These are phyloP conservation scores for Podila epicladia DNA, from an alignment of 192 early-diverging fungal species.

Conservation along the genomic window DNA sequence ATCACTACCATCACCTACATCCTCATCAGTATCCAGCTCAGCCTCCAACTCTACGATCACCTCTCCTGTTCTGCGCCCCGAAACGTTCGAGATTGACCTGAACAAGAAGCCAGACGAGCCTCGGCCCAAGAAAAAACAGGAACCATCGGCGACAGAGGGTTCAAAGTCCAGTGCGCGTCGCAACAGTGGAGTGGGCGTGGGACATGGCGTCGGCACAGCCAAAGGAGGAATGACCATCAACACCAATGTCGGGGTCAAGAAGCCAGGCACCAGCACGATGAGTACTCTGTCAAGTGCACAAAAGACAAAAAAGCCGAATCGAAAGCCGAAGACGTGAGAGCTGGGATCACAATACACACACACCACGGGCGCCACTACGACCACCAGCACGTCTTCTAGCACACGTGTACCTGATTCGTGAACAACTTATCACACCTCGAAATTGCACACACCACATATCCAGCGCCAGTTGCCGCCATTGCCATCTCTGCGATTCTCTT, in stretches of 20 bases:
- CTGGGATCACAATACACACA: too few species aligned
- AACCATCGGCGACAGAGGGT: neutral
- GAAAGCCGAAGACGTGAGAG: slow-evolving; percentile 6
- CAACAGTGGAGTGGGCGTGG: neutral
- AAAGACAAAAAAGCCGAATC: slow-evolving; percentile 17
- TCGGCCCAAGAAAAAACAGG: neutral
- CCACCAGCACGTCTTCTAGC: too few species aligned
- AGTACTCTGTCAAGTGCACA: neutral
- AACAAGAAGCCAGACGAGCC: neutral
- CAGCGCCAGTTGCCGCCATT: too few species aligned
- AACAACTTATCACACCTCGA: too few species aligned
- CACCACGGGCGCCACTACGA: too few species aligned
- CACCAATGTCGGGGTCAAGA: slow-evolving; percentile 4
- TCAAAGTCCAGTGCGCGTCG: neutral
- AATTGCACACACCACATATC: too few species aligned
- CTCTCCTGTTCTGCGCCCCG: slow-evolving; percentile 3
- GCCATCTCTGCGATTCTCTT: too few species aligned
- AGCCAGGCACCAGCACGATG: slow-evolving; percentile 2
- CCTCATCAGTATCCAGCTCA: slow-evolving; percentile 17
- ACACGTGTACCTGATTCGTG: too few species aligned
- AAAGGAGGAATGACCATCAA: slow-evolving; percentile 22
- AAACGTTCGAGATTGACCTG: neutral
- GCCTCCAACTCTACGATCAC: slow-evolving; percentile 18
- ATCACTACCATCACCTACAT: slow-evolving; percentile 11
- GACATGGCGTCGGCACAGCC: neutral